Percentiles rank a stretch among this genome's conserved stretches.
phyloP scores from a whole-genome alignment of 495 filamentous ascomycete species.

The Clohesyomyces aquaticus region DNA sequence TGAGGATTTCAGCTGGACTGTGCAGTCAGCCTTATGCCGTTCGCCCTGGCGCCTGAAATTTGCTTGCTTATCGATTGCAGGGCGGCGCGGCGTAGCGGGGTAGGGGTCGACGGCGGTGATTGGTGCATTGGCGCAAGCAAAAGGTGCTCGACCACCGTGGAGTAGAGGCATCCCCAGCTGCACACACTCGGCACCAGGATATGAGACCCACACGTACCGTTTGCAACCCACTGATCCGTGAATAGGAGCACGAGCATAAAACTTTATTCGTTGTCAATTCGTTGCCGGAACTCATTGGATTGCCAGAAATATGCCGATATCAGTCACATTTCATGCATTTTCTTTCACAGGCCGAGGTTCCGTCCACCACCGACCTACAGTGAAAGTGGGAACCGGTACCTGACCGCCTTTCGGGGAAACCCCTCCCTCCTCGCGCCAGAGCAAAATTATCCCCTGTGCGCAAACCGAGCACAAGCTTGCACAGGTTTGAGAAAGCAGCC shows the following conservation, averaged over 20 bases:
- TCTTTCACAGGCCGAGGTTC: too few relatives aligned
- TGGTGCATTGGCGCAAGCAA: too few relatives aligned
- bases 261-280: too few relatives aligned
- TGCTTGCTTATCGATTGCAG: background rate
- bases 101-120: too few relatives aligned
- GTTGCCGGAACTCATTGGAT: too few relatives aligned
- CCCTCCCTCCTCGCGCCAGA: background rate
- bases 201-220: background rate
- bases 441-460: slow-evolving; percentile 57
- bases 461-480: slow-evolving; percentile 55
- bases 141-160: too few relatives aligned
- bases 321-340: too few relatives aligned
- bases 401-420: too few relatives aligned
- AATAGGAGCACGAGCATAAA: background rate
- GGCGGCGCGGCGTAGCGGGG: background rate
- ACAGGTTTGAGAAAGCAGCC: slow-evolving; percentile 54
- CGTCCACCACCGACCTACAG: too few relatives aligned
- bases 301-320: too few relatives aligned
- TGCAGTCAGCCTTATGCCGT: background rate
- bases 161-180: background rate
- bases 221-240: background rate
- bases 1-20: background rate
- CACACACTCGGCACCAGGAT: background rate
- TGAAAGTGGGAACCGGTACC: too few relatives aligned
- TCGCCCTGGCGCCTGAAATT: background rate